Conservation (phyloP, 176 grass and related monocot species). For the Echinochloa phyllopogon region DNA sequence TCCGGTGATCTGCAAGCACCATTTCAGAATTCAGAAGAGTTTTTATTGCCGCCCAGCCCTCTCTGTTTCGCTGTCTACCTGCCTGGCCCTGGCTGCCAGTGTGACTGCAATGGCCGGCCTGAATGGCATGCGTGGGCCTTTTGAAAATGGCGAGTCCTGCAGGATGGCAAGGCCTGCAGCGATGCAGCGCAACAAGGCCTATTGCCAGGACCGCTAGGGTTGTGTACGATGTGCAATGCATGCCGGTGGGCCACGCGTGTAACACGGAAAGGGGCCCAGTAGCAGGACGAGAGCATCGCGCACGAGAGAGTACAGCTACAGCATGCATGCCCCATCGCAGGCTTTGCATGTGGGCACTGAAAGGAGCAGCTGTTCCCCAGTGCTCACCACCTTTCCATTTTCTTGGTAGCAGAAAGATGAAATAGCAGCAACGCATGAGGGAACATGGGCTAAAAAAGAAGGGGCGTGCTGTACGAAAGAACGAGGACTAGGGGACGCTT, state of each 20-base stretch:
- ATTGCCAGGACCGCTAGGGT: neutral
- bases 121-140: constrained; percentile 25
- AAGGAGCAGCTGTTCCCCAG: constrained; percentile 27
- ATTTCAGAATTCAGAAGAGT: constrained; percentile 6
- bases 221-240: neutral
- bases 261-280: neutral
- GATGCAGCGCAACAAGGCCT: neutral
- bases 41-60: constrained; percentile 39
- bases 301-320: constrained; percentile 14
- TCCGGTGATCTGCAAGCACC: neutral
- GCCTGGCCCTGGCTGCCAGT: neutral
- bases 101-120: neutral
- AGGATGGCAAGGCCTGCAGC: neutral
- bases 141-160: neutral
- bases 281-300: neutral
- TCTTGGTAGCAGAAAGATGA: neutral
- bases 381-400: neutral
- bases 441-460: neutral
- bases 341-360: constrained; percentile 42
- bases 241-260: neutral
- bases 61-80: neutral
- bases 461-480: neutral
- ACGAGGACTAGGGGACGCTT: neutral
- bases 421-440: too few relatives aligned
- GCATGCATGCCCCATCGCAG: constrained; percentile 26